These are phyloP conservation scores for Acacia concinna DNA, from an alignment of 331 rosid genomes.

Conservation along the genomic window DNA sequence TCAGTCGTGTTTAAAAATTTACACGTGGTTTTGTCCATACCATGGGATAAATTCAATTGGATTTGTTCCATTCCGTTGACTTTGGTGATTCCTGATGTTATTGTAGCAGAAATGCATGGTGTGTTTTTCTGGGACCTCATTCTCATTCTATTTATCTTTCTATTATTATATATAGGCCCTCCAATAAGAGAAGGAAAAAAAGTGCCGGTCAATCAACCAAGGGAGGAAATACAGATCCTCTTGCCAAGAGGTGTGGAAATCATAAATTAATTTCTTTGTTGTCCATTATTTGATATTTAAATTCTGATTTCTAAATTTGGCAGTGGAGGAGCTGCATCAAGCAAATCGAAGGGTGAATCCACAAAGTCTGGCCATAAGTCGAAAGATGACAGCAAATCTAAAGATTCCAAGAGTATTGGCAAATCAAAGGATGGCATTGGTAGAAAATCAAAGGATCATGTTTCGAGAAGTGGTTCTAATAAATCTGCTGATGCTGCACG, in stretches of 20 bases:
- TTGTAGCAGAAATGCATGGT: neutral
- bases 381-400: slow-evolving; percentile 41
- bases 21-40: neutral
- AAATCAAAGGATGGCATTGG: slow-evolving; percentile 44
- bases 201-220: slow-evolving; percentile 43
- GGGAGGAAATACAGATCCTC: slow-evolving; percentile 49
- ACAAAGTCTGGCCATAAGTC: slow-evolving; percentile 43
- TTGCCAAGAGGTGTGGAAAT: slow-evolving; percentile 52
- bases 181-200: slow-evolving; percentile 61
- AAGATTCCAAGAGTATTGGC: slow-evolving; percentile 48
- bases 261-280: neutral
- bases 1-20: neutral
- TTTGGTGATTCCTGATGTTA: neutral
- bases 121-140: neutral
- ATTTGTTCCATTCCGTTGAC: slow-evolving; percentile 4
- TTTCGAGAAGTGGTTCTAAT: slow-evolving; percentile 47
- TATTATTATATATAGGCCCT: slow-evolving; percentile 48
- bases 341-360: slow-evolving; percentile 53
- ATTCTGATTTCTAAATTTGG: slow-evolving; percentile 29
- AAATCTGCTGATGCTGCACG: slow-evolving; percentile 45
- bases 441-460: slow-evolving; percentile 63
- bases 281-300: slow-evolving; percentile 28
- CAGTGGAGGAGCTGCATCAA: slow-evolving; percentile 58
- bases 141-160: neutral
- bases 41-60: neutral